Conservation (phyloP, 2,329 filamentous ascomycete species). For the Bimuria novae-zelandiae region DNA sequence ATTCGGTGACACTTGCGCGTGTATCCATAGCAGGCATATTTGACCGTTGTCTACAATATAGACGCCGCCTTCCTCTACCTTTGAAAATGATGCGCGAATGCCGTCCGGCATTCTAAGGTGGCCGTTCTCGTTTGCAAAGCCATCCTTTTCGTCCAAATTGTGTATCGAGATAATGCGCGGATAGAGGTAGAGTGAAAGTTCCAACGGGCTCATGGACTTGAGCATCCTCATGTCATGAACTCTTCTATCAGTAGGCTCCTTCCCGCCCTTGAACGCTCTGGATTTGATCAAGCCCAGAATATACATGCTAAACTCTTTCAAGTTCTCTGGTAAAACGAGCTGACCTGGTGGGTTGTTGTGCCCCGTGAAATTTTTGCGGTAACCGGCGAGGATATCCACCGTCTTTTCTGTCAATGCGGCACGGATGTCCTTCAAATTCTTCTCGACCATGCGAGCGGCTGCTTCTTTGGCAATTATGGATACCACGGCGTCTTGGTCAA, state of each 20-base stretch:
- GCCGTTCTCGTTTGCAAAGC: constrained; percentile 90
- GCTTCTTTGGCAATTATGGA: constrained; percentile 91
- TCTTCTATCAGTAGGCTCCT: constrained; percentile 86
- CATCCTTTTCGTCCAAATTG: constrained; percentile 83
- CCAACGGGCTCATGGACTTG: constrained; percentile 81
- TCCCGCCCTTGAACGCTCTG: constrained; percentile 88
- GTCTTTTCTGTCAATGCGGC: constrained; percentile 85
- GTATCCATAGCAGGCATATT: constrained; percentile 87
- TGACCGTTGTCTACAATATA: constrained; percentile 97
- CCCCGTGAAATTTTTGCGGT: constrained; percentile 89
- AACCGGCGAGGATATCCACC: constrained; percentile 87
- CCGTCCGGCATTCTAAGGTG: constrained; percentile 82
- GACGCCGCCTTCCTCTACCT: constrained; percentile 88
- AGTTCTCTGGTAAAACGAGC: constrained; percentile 89
- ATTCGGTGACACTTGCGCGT: constrained; percentile 89
- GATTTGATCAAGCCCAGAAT: constrained; percentile 88
- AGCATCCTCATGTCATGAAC: constrained; percentile 92
- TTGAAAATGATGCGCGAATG: constrained; percentile 81
- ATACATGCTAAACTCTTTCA: constrained; percentile 98
- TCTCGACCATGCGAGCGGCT: constrained; percentile 78
- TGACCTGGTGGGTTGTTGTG: constrained; percentile 84
- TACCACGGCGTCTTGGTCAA: constrained; percentile 94
- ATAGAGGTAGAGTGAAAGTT: constrained; percentile 91
- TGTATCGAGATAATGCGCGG: constrained; percentile 91
- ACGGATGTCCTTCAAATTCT: constrained; percentile 82